Conservation (phyloP, 2,329 filamentous ascomycete genomes). For the Didymella keratinophila region DNA sequence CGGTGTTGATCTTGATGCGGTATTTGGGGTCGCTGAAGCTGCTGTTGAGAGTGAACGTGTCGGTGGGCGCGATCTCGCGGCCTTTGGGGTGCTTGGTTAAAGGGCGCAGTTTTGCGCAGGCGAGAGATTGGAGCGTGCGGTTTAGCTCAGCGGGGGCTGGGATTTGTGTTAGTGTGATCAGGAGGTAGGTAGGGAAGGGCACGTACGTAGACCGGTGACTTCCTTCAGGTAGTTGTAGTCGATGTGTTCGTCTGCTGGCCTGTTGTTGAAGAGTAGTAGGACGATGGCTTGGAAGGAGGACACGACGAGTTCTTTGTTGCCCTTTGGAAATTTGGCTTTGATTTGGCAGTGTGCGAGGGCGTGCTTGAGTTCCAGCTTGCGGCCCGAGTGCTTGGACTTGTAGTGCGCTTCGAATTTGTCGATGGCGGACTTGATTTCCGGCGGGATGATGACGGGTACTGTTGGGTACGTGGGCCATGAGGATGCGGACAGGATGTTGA, state of each 20-base stretch:
- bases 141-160: slow-evolving; percentile 77
- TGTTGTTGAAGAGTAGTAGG: slow-evolving; percentile 85
- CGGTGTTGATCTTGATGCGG: slow-evolving; percentile 97
- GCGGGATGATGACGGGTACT: slow-evolving; percentile 75
- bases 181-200: background rate
- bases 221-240: slow-evolving; percentile 78
- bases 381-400: slow-evolving; percentile 85
- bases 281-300: slow-evolving; percentile 93
- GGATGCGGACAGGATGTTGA: slow-evolving; percentile 88
- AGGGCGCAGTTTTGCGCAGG: slow-evolving; percentile 87
- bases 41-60: slow-evolving; percentile 85
- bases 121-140: slow-evolving; percentile 92
- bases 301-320: slow-evolving; percentile 86
- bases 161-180: slow-evolving; percentile 20
- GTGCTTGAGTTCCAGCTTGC: slow-evolving; percentile 90
- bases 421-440: slow-evolving; percentile 77
- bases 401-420: slow-evolving; percentile 86
- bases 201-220: slow-evolving; percentile 74
- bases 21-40: slow-evolving; percentile 81
- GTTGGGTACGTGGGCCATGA: slow-evolving; percentile 95
- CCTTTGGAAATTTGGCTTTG: slow-evolving; percentile 79
- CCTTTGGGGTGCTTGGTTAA: slow-evolving; percentile 85
- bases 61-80: slow-evolving; percentile 77
- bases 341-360: slow-evolving; percentile 89
- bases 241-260: slow-evolving; percentile 68